Percentiles rank a stretch among this genome's conserved stretches.
These are phyloP conservation scores for Cordyceps fumosorosea DNA, from an alignment of 2,329 filamentous ascomycete species.

Conservation along the genomic window DNA sequence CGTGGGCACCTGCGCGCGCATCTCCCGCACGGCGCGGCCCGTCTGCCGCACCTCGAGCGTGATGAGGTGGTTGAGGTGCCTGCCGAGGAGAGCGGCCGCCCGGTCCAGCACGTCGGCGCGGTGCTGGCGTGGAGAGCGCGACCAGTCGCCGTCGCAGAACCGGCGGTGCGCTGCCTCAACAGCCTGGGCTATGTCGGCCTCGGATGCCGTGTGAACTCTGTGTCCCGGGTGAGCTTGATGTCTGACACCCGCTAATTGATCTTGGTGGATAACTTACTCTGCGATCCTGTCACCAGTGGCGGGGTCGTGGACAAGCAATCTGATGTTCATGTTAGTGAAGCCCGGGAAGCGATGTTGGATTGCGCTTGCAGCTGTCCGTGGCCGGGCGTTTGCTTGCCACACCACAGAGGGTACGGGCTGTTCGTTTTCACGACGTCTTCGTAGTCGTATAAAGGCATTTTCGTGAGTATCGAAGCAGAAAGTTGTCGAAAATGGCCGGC, in stretches of 20 bases:
- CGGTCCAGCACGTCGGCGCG: conserved; percentile 58
- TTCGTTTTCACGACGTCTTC: neutral
- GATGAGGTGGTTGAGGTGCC: conserved; percentile 50
- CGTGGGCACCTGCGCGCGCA: conserved; percentile 61
- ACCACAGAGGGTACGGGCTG: neutral
- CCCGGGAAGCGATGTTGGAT: neutral
- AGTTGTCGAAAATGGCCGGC: neutral
- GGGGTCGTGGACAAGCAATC: conserved; percentile 8
- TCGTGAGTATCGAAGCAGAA: neutral
- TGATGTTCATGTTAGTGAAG: neutral
- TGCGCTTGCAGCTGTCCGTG: neutral
- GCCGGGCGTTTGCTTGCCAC: neutral
- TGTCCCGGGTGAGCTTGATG: neutral
- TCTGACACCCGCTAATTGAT: neutral
- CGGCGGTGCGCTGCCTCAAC: conserved; percentile 28
- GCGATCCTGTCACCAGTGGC: conserved; percentile 11
- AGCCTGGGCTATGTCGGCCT: neutral
- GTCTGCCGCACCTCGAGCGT: conserved; percentile 61
- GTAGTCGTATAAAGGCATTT: neutral
- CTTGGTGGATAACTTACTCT: neutral
- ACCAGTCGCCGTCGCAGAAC: conserved; percentile 62
- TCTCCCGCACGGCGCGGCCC: conserved; percentile 61
- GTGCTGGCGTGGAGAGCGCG: conserved; percentile 45
- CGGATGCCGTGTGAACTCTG: conserved; percentile 9
- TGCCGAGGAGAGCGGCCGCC: conserved; percentile 47